Percentiles rank a stretch among this genome's conserved stretches.
Conservation (phyloP, 2,329 filamentous ascomycete species). For the Pseudogymnoascus sp. region DNA sequence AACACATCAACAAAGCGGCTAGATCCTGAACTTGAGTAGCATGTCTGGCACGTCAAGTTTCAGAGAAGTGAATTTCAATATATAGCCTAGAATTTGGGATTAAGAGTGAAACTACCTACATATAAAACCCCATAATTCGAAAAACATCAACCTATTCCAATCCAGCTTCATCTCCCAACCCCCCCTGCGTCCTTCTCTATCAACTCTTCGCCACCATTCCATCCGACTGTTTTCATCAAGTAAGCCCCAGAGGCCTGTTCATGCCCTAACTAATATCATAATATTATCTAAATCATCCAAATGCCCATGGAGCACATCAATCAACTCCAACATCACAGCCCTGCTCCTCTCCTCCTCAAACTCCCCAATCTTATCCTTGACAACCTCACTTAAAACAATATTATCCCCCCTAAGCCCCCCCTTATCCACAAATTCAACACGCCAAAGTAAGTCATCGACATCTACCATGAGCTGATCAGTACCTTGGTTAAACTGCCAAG, state of each 20-base stretch:
- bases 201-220: neutral
- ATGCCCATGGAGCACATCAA: neutral
- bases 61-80: neutral
- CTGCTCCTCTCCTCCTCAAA: neutral
- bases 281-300: neutral
- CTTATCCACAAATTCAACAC: neutral
- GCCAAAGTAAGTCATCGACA: neutral
- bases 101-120: neutral
- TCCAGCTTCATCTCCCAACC: neutral
- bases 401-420: neutral
- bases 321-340: neutral
- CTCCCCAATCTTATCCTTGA: neutral
- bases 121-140: neutral
- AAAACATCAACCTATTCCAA: neutral
- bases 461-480: neutral
- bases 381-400: neutral
- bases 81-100: neutral
- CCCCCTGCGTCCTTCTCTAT: neutral
- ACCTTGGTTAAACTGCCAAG: neutral
- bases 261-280: neutral
- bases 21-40: neutral
- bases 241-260: neutral
- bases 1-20: too few species aligned
- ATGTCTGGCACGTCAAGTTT: too few species aligned
- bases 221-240: neutral